Base-by-base conservation (phyloP, 257 asterid genomes). In the Cynanchum wilfordii region DNA sequence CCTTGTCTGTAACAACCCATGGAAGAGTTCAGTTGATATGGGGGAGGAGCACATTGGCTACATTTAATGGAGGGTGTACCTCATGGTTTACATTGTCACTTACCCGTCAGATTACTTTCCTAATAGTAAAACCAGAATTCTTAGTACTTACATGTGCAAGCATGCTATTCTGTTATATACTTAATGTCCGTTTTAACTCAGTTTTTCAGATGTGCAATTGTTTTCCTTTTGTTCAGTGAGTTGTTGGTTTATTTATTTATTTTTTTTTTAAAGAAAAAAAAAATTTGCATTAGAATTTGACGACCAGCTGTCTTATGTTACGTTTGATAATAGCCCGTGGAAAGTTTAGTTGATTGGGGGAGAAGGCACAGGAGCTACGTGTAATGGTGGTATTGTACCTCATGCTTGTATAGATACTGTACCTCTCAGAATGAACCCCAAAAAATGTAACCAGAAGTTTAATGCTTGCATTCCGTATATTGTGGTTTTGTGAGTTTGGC, bases 401-500 rank as follows among this genome's bases (percentile, higher is more conserved):
- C 40, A 67, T 69, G 65, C 51, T 66, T 7, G 67, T 49, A 58
- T 66, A 76, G 81, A 73, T n/a, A 47, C 70, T 42, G 50, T 76
- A 76, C 76, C 76, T 68, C 52, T 50, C 60, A 51, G 52, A 33
- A 66, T 73, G 4, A 68, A 17, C 69, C 76, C 83, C 87, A 83
- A 10, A 33, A 82, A 73, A 87, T 44, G 7, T 42, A 30, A 74
- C 79, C 85, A 73, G 82, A 68, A 87, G 83, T 81, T 86, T 88
- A 87, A 85, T 90, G 87, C 89, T 80, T 82, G 90, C 79, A 33
- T 77, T 30, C 81, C 83, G 51, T 71, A 71, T 16, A 45, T 19
- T 54, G 42, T 86, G 86, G 86, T 24, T 78, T 78, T 19, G 79
- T 86, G 78, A 83, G 91, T 87, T 89, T 87, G 91, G 93, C 83